Conservation (phyloP, 2,329 filamentous ascomycete genomes). For the Fonsecaea multimorphosa region DNA sequence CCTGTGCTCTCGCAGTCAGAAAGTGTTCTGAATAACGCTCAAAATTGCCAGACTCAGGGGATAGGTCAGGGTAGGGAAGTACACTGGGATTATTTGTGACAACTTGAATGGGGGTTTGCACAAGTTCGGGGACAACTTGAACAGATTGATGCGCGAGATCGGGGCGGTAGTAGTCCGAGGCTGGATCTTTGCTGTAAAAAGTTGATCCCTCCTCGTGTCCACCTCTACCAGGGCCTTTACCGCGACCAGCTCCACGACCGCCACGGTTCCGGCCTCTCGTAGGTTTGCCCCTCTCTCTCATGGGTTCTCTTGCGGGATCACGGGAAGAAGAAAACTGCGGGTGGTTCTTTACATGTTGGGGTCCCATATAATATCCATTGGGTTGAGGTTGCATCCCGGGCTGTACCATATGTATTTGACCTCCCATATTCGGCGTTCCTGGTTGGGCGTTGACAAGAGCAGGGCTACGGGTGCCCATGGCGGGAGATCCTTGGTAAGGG, state of each 20-base stretch:
- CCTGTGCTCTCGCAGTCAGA: constrained; percentile 69
- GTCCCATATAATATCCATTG: constrained; percentile 63
- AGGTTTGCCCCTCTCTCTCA: constrained; percentile 46
- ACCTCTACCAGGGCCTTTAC: constrained; percentile 38
- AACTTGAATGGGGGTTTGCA: constrained; percentile 25
- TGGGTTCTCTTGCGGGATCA: constrained; percentile 26
- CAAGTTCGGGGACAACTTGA: constrained; percentile 26
- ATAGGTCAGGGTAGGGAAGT: constrained; percentile 62
- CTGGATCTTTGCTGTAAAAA: constrained; percentile 41
- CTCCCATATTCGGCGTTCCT: constrained; percentile 69
- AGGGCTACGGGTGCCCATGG: constrained; percentile 68
- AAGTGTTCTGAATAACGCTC: constrained; percentile 75
- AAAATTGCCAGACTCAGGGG: constrained; percentile 72
- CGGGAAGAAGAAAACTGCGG: constrained; percentile 47
- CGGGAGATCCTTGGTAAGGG: constrained; percentile 69
- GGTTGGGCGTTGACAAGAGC: constrained; percentile 70
- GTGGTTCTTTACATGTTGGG: constrained; percentile 65
- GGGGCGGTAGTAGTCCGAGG: constrained; percentile 40
- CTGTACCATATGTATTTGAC: constrained; percentile 68
- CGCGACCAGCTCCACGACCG: constrained; percentile 38
- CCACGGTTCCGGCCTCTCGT: constrained; percentile 35
- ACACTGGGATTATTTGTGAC: constrained; percentile 40
- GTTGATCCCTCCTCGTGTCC: constrained; percentile 40
- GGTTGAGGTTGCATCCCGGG: constrained; percentile 65
- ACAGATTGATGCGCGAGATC: constrained; percentile 35